Conservation (phyloP, 805 yeast genomes). For the Cyberlindnera mrakii region DNA sequence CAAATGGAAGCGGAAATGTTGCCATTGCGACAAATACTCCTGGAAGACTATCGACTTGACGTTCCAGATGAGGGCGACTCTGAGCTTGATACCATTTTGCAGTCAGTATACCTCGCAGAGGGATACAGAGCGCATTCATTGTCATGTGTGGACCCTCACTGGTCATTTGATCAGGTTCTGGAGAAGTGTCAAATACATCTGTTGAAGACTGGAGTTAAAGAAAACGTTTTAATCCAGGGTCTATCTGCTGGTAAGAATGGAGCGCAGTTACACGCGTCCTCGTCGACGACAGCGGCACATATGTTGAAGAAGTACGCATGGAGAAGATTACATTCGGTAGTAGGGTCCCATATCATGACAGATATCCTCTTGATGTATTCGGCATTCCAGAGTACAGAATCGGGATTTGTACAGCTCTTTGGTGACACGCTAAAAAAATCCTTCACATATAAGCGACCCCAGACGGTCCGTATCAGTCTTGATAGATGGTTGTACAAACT, state of each 20-base stretch:
- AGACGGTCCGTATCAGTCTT: constrained; percentile 2
- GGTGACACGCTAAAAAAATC: constrained; percentile 8
- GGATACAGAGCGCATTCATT: neutral
- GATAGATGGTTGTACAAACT: constrained; percentile 12
- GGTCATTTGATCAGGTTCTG: constrained; percentile 29
- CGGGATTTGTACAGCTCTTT: constrained; percentile 11
- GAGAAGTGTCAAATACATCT: constrained; percentile 35
- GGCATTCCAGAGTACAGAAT: constrained; percentile 4
- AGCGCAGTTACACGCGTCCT: neutral
- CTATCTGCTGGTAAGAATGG: neutral
- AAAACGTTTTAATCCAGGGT: constrained; percentile 35
- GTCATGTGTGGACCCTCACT: neutral
- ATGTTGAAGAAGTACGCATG: constrained; percentile 39
- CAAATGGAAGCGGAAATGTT: no score
- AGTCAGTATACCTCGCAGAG: neutral
- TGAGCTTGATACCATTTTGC: neutral
- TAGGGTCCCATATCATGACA: constrained; percentile 11
- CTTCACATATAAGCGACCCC: neutral
- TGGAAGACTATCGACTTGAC: no score
- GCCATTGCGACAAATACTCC: no score
- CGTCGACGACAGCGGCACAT: neutral
- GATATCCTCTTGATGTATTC: constrained; percentile 10
- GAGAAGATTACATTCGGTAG: constrained; percentile 23
- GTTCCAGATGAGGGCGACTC: neutral
- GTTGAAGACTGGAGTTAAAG: constrained; percentile 17